Percentiles rank a stretch among this genome's conserved stretches.
phyloP scores from a whole-genome alignment of 345 rosid genomes.

The Turritis glabra region DNA sequence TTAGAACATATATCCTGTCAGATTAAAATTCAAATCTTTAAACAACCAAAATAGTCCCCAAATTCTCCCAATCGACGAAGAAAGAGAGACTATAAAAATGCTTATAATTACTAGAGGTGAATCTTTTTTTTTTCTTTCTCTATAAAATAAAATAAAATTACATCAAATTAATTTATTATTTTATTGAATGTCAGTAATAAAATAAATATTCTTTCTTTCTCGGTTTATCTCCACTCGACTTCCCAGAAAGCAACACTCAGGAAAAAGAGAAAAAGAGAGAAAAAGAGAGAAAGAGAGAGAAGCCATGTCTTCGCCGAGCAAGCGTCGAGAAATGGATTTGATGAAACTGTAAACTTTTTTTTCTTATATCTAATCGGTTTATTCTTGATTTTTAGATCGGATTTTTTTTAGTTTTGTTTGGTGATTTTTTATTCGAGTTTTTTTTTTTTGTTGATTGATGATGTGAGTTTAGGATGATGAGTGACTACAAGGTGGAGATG shows the following conservation, averaged over 20 bases:
- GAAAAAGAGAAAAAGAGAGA: not conserved
- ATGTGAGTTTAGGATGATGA: conserved; percentile 77
- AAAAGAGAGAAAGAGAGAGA: conserved; percentile 25
- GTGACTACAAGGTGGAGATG: conserved; percentile 98
- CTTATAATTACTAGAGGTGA: too few relatives aligned
- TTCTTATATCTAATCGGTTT: not conserved
- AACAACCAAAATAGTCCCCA: too few relatives aligned
- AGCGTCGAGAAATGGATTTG: conserved; percentile 98
- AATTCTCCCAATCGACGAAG: too few relatives aligned
- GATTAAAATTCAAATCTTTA: too few relatives aligned
- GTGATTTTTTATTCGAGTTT: not conserved
- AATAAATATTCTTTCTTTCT: not conserved
- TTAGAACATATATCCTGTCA: too few relatives aligned
- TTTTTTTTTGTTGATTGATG: conserved; percentile 25
- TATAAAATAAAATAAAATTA: too few relatives aligned
- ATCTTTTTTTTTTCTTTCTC: too few relatives aligned
- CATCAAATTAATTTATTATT: too few relatives aligned
- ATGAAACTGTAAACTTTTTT: conserved; percentile 78
- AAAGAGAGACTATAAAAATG: too few relatives aligned
- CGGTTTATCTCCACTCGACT: conserved; percentile 21
- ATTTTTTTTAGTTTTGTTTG: not conserved
- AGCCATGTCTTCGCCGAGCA: conserved; percentile 96
- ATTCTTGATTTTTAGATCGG: conserved; percentile 4
- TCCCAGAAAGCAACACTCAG: conserved; percentile 1
- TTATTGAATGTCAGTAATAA: not conserved